Conservation (phyloP, 2,329 filamentous ascomycete species). For the Pseudogymnoascus sp. region DNA sequence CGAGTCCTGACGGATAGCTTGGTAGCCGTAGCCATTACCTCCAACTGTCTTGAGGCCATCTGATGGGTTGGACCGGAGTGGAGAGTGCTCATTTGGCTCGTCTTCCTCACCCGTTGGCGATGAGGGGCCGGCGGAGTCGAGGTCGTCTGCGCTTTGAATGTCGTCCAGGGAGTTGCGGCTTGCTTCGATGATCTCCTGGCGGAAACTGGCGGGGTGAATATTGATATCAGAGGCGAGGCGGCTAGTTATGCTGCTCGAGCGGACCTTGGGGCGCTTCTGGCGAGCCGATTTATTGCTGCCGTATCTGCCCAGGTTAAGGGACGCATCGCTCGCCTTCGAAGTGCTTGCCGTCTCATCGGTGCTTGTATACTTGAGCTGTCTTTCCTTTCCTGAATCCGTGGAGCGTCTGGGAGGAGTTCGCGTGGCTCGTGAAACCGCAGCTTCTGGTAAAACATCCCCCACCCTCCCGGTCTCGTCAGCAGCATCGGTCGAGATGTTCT, state of each 20-base stretch:
- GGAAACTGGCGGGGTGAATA: slow-evolving; percentile 82
- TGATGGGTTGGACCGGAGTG: slow-evolving; percentile 15
- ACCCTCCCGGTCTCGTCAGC: slow-evolving; percentile 52
- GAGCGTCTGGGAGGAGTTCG: slow-evolving; percentile 21
- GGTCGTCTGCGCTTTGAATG: slow-evolving; percentile 46
- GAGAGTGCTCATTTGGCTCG: slow-evolving; percentile 29
- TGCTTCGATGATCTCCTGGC: slow-evolving; percentile 88
- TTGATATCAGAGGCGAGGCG: slow-evolving; percentile 62
- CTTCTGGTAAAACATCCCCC: slow-evolving; percentile 56
- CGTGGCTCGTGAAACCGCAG: slow-evolving; percentile 44
- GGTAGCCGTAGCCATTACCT: neutral
- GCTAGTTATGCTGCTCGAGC: slow-evolving; percentile 31
- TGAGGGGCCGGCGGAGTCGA: slow-evolving; percentile 20
- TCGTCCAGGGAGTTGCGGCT: slow-evolving; percentile 54
- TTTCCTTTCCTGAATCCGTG: slow-evolving; percentile 12
- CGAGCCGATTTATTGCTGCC: slow-evolving; percentile 14
- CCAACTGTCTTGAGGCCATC: neutral
- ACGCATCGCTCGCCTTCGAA: slow-evolving; percentile 14
- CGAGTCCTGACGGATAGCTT: slow-evolving; percentile 20
- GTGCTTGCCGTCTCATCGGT: slow-evolving; percentile 23
- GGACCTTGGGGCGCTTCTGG: slow-evolving; percentile 17
- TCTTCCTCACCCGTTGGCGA: slow-evolving; percentile 33
- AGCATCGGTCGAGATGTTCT: slow-evolving; percentile 31
- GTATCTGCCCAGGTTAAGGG: slow-evolving; percentile 10
- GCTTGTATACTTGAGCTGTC: slow-evolving; percentile 21